Conservation (phyloP, 106 monocot genomes). For the Triglochin maritima region DNA sequence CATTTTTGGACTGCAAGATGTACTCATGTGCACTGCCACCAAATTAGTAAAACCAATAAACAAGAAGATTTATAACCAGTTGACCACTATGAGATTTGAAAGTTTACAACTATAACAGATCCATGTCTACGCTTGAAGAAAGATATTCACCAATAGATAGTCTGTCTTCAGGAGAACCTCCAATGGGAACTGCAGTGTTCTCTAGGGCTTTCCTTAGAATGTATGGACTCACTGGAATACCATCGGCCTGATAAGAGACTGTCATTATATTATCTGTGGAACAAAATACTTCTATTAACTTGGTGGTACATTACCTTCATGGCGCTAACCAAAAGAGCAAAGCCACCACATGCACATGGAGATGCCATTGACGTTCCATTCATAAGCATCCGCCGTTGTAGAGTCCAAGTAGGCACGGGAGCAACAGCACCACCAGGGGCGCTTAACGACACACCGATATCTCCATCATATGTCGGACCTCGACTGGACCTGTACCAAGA, state of each 20-base stretch:
- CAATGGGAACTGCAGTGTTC: conserved; percentile 57
- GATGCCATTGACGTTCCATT: conserved; percentile 99
- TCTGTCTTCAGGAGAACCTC: conserved; percentile 54
- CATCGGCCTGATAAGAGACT: conserved; percentile 46
- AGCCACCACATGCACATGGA: conserved; percentile 93
- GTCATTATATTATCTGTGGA: no score
- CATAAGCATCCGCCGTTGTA: conserved; percentile 93
- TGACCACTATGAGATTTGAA: no score
- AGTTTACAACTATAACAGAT: no score
- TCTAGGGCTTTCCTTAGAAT: conserved; percentile 73
- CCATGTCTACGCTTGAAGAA: not conserved
- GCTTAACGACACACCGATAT: conserved; percentile 87
- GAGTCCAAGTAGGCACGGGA: conserved; percentile 97
- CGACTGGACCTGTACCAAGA: conserved; percentile 74
- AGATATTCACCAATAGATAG: conserved; percentile 50
- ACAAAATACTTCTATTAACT: no score
- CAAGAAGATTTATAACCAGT: not conserved
- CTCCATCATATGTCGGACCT: conserved; percentile 91
- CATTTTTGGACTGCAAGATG: conserved; percentile 41
- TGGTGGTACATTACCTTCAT: conserved; percentile 58
- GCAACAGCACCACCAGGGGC: conserved; percentile 98
- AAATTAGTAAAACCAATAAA: conserved; percentile 6
- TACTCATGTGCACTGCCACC: conserved; percentile 67
- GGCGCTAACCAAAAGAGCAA: conserved; percentile 82
- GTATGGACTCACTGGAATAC: conserved; percentile 78